Percentiles rank a stretch among this genome's conserved stretches.
phyloP scores from a whole-genome alignment of 768 basidiomycete species.

The Suillus decipiens region DNA sequence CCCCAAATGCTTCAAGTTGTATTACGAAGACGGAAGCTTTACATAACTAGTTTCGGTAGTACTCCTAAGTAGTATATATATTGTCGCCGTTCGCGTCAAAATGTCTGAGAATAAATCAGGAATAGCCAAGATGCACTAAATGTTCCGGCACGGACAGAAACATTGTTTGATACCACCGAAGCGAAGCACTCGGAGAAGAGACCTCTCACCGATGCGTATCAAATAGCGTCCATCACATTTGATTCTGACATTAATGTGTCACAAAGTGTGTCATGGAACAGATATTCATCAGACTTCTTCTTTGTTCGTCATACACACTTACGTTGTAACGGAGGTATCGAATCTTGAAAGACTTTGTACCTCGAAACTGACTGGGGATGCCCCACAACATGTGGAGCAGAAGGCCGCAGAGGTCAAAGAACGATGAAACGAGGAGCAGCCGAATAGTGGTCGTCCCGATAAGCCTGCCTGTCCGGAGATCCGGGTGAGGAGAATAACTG shows the following conservation, averaged over 20 bases:
- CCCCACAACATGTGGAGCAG: not conserved
- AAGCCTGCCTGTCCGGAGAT: not conserved
- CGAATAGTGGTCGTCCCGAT: not conserved
- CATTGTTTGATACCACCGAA: slow-evolving; percentile 8
- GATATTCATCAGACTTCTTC: slow-evolving; percentile 4
- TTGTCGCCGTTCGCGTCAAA: slow-evolving; percentile 3
- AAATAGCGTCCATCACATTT: not conserved
- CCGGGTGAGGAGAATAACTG: not conserved
- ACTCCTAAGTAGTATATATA: not conserved
- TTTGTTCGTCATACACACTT: not conserved
- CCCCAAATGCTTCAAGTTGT: not conserved
- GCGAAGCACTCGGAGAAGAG: not conserved
- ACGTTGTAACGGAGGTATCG: not conserved
- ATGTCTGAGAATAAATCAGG: not conserved
- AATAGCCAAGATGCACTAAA: not conserved
- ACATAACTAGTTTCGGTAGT: not conserved
- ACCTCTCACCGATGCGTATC: slow-evolving; percentile 7
- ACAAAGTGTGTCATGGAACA: not conserved
- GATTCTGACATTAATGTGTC: slow-evolving; percentile 3
- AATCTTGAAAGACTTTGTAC: not conserved
- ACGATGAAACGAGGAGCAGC: not conserved
- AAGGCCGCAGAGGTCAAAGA: not conserved
- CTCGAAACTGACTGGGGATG: not conserved
- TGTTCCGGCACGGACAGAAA: not conserved
- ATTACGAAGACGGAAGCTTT: slow-evolving; percentile 4